A percentile compares a stretch with the other conserved stretches of the same genome.
These are phyloP conservation scores for Lathyrus tuberosus DNA, from an alignment of 306 rosid species.

Conservation along the genomic window DNA sequence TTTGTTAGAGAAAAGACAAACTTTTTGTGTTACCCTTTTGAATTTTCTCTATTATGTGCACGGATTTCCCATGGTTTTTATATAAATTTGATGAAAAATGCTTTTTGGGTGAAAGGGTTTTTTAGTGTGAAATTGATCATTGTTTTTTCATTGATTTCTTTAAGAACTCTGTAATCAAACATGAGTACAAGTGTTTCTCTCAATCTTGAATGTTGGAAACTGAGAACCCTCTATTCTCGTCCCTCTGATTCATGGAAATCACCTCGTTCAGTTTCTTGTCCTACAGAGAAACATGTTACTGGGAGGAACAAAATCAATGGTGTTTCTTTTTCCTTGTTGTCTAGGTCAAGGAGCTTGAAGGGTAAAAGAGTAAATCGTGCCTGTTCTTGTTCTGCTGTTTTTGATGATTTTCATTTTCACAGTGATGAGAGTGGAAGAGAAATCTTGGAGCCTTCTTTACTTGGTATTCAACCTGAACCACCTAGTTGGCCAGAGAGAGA, in stretches of 20 bases:
- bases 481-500: conserved; percentile 68
- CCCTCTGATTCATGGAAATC: conserved; percentile 36
- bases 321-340: background rate
- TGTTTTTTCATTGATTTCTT: conserved; percentile 13
- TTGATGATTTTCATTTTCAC: conserved; percentile 40
- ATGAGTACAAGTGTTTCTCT: conserved; percentile 55
- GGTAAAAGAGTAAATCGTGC: conserved; percentile 38
- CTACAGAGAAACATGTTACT: conserved; percentile 28
- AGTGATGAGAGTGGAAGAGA: conserved; percentile 38
- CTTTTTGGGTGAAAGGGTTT: background rate
- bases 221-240: conserved; percentile 36
- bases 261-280: conserved; percentile 34
- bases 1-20: background rate
- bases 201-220: conserved; percentile 43
- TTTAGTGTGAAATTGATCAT: conserved; percentile 19
- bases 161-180: conserved; percentile 28
- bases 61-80: conserved; percentile 29
- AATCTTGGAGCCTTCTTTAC: conserved; percentile 52
- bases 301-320: conserved; percentile 33
- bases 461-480: conserved; percentile 63
- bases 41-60: conserved; percentile 7
- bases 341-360: conserved; percentile 29
- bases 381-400: conserved; percentile 38
- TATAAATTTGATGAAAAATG: conserved; percentile 12
- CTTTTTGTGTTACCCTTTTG: conserved; percentile 17